Evolutionary conservation across 768 basidiomycete species (phyloP).

Genomic region (Collybia sordida): DNA sequence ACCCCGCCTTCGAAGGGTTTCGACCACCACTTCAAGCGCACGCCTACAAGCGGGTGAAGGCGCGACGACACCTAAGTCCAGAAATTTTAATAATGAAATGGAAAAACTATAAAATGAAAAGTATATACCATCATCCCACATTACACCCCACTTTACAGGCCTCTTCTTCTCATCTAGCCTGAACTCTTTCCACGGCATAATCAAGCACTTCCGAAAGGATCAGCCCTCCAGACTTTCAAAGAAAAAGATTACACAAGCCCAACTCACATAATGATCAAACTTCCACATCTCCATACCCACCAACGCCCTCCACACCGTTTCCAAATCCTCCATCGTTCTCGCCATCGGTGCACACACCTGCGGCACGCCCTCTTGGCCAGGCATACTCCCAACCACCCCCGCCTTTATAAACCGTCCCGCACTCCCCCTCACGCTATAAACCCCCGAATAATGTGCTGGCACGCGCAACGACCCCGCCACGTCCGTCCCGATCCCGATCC

Average conservation of each 20-base stretch:
- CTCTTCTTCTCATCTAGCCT: constrained; percentile 25
- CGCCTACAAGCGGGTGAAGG: constrained; percentile 61
- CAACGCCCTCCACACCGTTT: constrained; percentile 61
- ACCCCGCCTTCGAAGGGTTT: constrained; percentile 41
- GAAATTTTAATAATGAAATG: constrained; percentile 20
- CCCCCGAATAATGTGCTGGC: constrained; percentile 65
- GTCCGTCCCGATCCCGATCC: constrained; percentile 67
- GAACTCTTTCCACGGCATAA: constrained; percentile 39
- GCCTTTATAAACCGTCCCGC: constrained; percentile 45
- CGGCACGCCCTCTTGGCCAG: constrained; percentile 60
- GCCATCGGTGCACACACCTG: constrained; percentile 62
- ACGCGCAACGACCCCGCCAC: constrained; percentile 69
- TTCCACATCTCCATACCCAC: constrained; percentile 63
- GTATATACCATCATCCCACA: constrained; percentile 61
- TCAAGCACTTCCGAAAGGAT: constrained; percentile 35
- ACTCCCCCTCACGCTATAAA: constrained; percentile 59
- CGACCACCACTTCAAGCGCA: constrained; percentile 47
- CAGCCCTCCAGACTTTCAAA: too few species aligned
- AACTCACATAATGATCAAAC: constrained; percentile 53
- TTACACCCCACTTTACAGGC: constrained; percentile 54
- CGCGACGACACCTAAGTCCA: constrained; percentile 45
- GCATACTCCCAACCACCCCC: constrained; percentile 43
- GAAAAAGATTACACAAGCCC: too few species aligned
- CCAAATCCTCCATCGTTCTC: constrained; percentile 56
- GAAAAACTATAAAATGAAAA: too few species aligned